phyloP scores from a whole-genome alignment of 176 grass and related monocot species.

The Raddia guianensis region DNA sequence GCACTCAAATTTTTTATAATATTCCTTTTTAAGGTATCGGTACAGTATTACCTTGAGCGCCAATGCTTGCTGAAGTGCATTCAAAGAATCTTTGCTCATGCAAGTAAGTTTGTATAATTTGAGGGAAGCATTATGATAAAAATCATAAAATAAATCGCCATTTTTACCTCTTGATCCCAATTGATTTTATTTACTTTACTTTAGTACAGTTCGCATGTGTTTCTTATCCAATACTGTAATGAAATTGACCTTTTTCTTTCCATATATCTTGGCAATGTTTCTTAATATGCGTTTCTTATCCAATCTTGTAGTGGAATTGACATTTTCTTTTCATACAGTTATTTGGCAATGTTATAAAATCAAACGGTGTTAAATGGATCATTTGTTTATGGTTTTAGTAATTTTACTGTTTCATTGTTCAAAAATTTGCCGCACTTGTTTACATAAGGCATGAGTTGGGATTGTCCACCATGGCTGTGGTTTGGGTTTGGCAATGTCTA shows the following conservation, averaged over 20 bases:
- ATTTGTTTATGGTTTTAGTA: neutral
- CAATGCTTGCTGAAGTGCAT: constrained; percentile 96
- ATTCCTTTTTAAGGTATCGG: constrained; percentile 55
- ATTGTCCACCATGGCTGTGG: constrained; percentile 2
- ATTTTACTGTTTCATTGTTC: constrained; percentile 6
- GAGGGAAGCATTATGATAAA: neutral
- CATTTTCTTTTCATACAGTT: neutral
- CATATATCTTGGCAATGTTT: neutral
- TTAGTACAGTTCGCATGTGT: neutral
- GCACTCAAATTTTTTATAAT: constrained; percentile 24
- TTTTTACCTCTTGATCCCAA: neutral
- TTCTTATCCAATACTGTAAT: neutral
- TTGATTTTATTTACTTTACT: neutral
- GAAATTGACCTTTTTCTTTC: neutral
- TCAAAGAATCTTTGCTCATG: constrained; percentile 76
- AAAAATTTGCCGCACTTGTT: neutral
- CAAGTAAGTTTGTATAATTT: constrained; percentile 56
- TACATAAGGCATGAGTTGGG: neutral
- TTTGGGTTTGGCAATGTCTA: neutral
- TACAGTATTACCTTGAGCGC: constrained; percentile 90
- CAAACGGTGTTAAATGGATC: neutral
- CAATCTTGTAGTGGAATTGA: neutral
- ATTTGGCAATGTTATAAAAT: neutral
- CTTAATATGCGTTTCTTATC: neutral
- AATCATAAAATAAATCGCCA: neutral